These are phyloP conservation scores for Trichocladium uniseriatum DNA, from an alignment of 495 filamentous ascomycete genomes.

Conservation along the genomic window DNA sequence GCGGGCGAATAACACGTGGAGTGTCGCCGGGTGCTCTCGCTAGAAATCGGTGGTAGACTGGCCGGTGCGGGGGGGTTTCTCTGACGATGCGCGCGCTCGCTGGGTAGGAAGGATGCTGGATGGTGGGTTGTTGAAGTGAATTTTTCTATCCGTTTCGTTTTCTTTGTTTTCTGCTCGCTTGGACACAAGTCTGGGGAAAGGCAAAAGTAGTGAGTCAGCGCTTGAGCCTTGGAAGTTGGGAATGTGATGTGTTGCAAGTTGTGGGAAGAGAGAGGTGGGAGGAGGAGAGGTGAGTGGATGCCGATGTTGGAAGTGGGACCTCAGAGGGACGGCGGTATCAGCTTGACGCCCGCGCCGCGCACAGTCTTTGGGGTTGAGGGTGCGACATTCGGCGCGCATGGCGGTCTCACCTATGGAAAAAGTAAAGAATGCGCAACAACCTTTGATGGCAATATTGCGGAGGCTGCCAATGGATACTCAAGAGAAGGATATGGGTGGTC, in stretches of 20 bases:
- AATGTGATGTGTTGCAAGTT: not conserved
- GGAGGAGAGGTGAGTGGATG: not conserved
- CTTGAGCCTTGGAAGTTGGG: not conserved
- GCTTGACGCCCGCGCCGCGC: not conserved
- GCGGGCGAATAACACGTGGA: not conserved
- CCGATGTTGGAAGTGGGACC: not conserved
- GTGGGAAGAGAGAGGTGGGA: not conserved
- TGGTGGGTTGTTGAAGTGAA: not conserved
- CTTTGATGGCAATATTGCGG: conserved; percentile 21
- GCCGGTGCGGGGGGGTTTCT: not conserved
- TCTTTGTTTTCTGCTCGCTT: conserved; percentile 6
- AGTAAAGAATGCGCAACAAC: conserved; percentile 19
- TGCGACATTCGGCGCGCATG: not conserved
- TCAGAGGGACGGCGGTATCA: not conserved
- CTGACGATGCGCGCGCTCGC: not conserved
- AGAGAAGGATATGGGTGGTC: conserved; percentile 21
- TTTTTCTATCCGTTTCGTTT: conserved; percentile 13
- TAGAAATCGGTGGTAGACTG: not conserved
- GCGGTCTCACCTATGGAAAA: conserved; percentile 19
- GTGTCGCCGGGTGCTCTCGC: not conserved
- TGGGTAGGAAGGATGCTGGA: conserved; percentile 11
- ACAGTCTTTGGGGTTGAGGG: too few species aligned
- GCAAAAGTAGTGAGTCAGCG: conserved; percentile 7
- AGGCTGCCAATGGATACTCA: conserved; percentile 25
- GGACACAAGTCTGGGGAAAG: conserved; percentile 2